Evolutionary conservation across 805 yeast species (phyloP).

Genomic region (Alloascoidea hylecoeti): DNA sequence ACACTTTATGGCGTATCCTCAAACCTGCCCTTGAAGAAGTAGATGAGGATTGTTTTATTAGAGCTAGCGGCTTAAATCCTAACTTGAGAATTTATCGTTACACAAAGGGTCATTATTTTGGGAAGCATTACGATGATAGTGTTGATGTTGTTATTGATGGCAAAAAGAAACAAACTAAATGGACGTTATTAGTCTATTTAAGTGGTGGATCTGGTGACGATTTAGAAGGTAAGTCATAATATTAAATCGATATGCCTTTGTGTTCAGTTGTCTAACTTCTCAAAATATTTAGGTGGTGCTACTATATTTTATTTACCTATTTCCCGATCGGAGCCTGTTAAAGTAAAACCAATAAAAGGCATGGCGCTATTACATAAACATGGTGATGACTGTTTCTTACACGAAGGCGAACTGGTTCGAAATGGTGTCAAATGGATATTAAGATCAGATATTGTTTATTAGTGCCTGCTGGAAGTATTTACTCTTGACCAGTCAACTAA

Average conservation of each 20-base stretch:
- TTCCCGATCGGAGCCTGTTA: conserved; percentile 13
- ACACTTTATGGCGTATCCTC: conserved; percentile 29
- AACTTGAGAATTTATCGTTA: conserved; percentile 43
- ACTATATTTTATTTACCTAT: conserved; percentile 32
- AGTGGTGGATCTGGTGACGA: conserved; percentile 36
- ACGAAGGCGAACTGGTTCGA: conserved; percentile 38
- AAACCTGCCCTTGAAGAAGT: conserved; percentile 12
- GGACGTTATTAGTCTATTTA: conserved; percentile 46
- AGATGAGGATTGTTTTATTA: conserved; percentile 13
- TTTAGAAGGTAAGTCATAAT: no score
- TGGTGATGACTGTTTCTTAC: conserved; percentile 48
- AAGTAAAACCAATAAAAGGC: conserved; percentile 35
- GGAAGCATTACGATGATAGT: conserved; percentile 46
- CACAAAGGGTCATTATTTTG: conserved; percentile 41
- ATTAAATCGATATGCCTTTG: no score
- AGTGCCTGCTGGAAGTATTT: no score
- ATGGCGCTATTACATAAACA: conserved; percentile 50
- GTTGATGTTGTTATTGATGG: conserved; percentile 21
- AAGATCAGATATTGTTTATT: conserved; percentile 37
- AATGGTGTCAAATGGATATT: conserved; percentile 49
- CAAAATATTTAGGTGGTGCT: conserved; percentile 55
- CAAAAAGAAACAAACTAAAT: conserved; percentile 27
- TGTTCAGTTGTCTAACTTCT: no score
- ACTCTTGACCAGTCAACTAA: no score
- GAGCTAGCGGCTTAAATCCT: conserved; percentile 37